phyloP scores from a whole-genome alignment of 345 rosid genomes.

The Pugionium cornutum region DNA sequence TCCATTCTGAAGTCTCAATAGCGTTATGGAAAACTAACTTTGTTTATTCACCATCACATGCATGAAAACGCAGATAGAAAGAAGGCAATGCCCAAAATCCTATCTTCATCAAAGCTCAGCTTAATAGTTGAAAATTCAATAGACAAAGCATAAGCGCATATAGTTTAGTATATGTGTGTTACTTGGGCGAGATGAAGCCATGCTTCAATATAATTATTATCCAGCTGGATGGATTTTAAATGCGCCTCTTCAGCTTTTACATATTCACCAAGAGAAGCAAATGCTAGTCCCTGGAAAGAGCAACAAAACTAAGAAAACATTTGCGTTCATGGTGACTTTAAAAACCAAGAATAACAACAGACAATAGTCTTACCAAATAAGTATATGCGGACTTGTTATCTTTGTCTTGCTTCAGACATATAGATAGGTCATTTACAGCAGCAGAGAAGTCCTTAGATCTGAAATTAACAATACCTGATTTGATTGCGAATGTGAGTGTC shows the following conservation, averaged over 20 bases:
- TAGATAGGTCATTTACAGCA: slow-evolving; percentile 78
- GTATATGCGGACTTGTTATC: slow-evolving; percentile 91
- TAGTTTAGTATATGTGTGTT: slow-evolving; percentile 26
- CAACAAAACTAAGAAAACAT: slow-evolving; percentile 23
- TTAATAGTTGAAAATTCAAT: slow-evolving; percentile 3
- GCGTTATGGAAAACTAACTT: slow-evolving; percentile 11
- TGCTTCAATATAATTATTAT: slow-evolving; percentile 75
- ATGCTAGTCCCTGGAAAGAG: slow-evolving; percentile 67
- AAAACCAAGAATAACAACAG: slow-evolving; percentile 25
- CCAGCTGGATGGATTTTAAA: slow-evolving; percentile 79
- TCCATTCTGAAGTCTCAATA: slow-evolving; percentile 14
- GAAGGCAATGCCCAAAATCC: background rate
- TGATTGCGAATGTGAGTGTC: slow-evolving; percentile 39
- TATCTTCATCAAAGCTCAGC: too few species aligned
- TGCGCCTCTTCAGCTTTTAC: slow-evolving; percentile 83
- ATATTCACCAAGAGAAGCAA: slow-evolving; percentile 77
- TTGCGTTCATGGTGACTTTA: slow-evolving; percentile 10
- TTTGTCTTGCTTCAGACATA: slow-evolving; percentile 77
- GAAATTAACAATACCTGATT: slow-evolving; percentile 89
- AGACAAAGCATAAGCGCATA: slow-evolving; percentile 2
- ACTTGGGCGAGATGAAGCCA: slow-evolving; percentile 95
- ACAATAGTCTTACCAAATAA: slow-evolving; percentile 63
- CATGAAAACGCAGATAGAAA: slow-evolving; percentile 5
- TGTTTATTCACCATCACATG: slow-evolving; percentile 11
- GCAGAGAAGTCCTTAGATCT: slow-evolving; percentile 89